Evolutionary conservation across 2,329 filamentous ascomycete species (phyloP), one percentile per base, ranked within the genome.

Genomic region (Penicillium sp.): DNA sequence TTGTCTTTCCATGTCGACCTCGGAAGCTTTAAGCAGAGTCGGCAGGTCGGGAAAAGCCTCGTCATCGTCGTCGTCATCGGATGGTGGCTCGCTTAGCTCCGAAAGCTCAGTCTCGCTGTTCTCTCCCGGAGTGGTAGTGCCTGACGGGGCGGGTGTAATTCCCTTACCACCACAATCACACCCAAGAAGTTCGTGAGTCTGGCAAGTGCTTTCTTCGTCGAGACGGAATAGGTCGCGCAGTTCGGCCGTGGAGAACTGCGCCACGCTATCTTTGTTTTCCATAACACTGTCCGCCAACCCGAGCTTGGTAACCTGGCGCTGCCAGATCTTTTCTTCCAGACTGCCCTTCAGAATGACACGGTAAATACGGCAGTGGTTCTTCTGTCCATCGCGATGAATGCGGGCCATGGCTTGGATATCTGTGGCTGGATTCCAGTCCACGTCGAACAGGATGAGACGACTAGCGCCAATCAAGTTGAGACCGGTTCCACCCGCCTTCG

Each of bases 391-490:
- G 50, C 89, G 83, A 69, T 91, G 88, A 49, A 91, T 88, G 14
- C 89, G 85, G 13, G 88, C 89, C 87, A 91, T 90, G 7, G 89
- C 88, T 71, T 91, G 89, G 19, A 89, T 77, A 66, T 91, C 89
- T 0, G 86, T 89, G 0, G 87, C 87, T 1, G 89, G 89, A 66
- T 91, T 91, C 89, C 89, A 91, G 73, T 91, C 89, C 9, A 89
- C 84, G 65, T 91, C 89, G 66, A 89, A 91, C 1, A 91, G 83
- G 5, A 91, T 78, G 2, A 91, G 82, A 22, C 89, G 83, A 35
- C 86, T 89, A 5, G 88, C 89, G 10, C 89, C 89, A 51, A 89
- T 87, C 4, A 91, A 80, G 66, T 91, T 91, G 47, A 91, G 78
- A 1, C 89, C 89, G 1, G 85, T 82, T 3, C 89, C 89, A 5